Evolutionary conservation across 495 filamentous ascomycete species (phyloP).

Genomic region (Cercophora sp.): DNA sequence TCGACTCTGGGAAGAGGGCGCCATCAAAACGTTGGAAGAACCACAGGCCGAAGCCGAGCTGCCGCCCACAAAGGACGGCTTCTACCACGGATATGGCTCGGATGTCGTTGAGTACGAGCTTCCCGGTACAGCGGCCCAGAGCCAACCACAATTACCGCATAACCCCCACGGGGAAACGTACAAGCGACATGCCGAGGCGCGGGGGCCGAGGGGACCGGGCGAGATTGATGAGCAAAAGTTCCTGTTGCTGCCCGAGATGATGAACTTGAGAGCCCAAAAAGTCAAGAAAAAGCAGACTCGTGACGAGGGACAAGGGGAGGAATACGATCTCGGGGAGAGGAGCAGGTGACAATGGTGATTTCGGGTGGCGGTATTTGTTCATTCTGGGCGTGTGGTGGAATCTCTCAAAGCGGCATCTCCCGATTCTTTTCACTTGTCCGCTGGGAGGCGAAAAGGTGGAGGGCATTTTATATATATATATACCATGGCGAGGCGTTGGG

Average conservation of each 20-base stretch:
- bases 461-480: neutral
- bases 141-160: conserved; percentile 24
- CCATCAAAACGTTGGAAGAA: conserved; percentile 26
- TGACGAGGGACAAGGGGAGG: conserved; percentile 4
- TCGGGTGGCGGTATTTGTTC: neutral
- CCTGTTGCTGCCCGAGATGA: conserved; percentile 25
- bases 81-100: conserved; percentile 19
- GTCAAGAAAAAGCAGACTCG: conserved; percentile 6
- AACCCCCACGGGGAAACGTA: conserved; percentile 19
- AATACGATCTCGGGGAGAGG: conserved; percentile 11
- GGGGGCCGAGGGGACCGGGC: conserved; percentile 2
- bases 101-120: conserved; percentile 30
- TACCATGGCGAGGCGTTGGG: neutral
- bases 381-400: too few species aligned
- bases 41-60: conserved; percentile 29
- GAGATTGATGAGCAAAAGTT: conserved; percentile 34
- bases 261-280: conserved; percentile 21
- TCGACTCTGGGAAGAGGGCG: conserved; percentile 32
- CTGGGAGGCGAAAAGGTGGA: neutral
- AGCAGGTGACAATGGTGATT: neutral
- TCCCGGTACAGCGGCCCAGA: conserved; percentile 20
- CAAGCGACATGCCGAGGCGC: conserved; percentile 10
- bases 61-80: conserved; percentile 35
- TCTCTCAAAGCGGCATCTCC: too few species aligned
- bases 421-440: too few species aligned